Evolutionary conservation across 2,329 filamentous ascomycete species (phyloP).

Genomic region (Colletotrichum acutatum): DNA sequence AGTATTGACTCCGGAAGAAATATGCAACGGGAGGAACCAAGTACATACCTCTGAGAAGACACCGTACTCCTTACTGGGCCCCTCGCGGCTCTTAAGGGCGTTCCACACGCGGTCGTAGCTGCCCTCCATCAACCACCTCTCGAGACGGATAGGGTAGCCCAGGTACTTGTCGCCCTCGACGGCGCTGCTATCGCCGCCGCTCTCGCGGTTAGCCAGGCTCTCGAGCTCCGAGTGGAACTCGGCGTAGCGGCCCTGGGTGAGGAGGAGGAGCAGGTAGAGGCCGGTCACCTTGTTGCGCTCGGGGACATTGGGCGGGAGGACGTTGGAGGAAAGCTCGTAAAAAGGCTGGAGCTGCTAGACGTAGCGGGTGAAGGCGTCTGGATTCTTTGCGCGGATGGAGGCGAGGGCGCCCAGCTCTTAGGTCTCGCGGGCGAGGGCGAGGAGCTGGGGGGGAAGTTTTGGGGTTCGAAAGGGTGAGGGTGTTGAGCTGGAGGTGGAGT

Average conservation of each 20-base stretch:
- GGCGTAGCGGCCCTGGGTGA: slow-evolving; percentile 93
- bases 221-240: slow-evolving; percentile 97
- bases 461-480: slow-evolving; percentile 78
- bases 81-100: slow-evolving; percentile 92
- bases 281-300: slow-evolving; percentile 95
- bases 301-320: slow-evolving; percentile 65
- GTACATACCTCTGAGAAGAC: slow-evolving; percentile 96
- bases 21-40: slow-evolving; percentile 37
- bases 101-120: slow-evolving; percentile 99
- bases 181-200: slow-evolving; percentile 62
- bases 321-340: slow-evolving; percentile 77
- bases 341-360: slow-evolving; percentile 96
- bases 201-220: slow-evolving; percentile 80
- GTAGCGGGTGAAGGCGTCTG: slow-evolving; percentile 92
- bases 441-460: slow-evolving; percentile 71
- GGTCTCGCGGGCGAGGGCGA: slow-evolving; percentile 83
- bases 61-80: slow-evolving; percentile 94
- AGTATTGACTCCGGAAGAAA: too few species aligned
- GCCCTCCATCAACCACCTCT: slow-evolving; percentile 98
- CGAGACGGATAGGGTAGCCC: slow-evolving; percentile 92
- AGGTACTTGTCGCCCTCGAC: slow-evolving; percentile 87
- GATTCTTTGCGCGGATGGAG: slow-evolving; percentile 89
- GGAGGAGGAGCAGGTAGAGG: slow-evolving; percentile 85
- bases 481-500: slow-evolving; percentile 84
- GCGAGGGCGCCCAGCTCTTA: slow-evolving; percentile 93